Evolutionary conservation across 1,139 yeast species (phyloP), one percentile per base, ranked within the genome.

Genomic region (Meyerozyma elateridarum): DNA sequence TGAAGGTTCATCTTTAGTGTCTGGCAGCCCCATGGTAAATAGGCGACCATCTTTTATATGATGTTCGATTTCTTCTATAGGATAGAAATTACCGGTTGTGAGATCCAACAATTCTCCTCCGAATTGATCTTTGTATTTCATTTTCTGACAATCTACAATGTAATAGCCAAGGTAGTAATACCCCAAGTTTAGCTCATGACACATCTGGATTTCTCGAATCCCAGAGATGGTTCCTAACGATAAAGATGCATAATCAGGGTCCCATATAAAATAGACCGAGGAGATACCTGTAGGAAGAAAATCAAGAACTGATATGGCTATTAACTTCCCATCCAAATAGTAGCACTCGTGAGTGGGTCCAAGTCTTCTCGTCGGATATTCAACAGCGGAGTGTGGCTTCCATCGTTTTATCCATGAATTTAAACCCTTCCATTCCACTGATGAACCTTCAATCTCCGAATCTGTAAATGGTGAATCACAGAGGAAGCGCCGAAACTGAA

Each of bases 211-310:
- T 48, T 89, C 97, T 24, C 85, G 57, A 20, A 87, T 47, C 0
- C 87, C 93, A 36, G 89, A 78, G 2, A 88, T 52, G 19, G 85
- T 84, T 0, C 97, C 97, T 24, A 88, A 55, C 0, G 88, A 81
- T 40, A 81, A 59, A 36, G 75, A 67, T 2, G 80, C 77, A 51
- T 69, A 81, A 38, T 78, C 89, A 0, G 95, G 94, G 49, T 88
- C 93, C 85, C 94, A 87, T 12, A 88, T 76, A 48, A 88, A 83
- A 49, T 88, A 89, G 1, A 89, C 91, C 0, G 95, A 80, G 0
- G 95, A 85, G 0, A 89, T 55, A 0, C 89, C 83, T 12, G 75
- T 56, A 0, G 95, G 95, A 22, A 89, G 53, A 20, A 88, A 61
- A 52, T 89, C 97, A 17, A 84, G 52, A 0, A 88, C 85, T 0